Evolutionary conservation across 768 basidiomycete species (phyloP), one percentile per base, ranked within the genome.

Genomic region (Hirschioporus abietinus): DNA sequence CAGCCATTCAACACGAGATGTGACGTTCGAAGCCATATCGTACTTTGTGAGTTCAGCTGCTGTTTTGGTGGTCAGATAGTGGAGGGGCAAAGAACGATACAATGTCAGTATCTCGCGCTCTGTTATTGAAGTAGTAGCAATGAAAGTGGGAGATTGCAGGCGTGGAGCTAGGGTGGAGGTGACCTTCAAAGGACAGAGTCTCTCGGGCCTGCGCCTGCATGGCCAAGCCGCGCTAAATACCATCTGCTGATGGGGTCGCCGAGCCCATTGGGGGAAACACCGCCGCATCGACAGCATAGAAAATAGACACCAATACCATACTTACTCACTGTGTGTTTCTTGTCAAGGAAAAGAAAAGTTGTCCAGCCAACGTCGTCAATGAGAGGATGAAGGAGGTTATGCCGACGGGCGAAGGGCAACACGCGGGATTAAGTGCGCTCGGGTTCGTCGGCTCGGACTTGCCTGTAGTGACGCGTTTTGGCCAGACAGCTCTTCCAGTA

Each of bases 1-100:
- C 74, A 90, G 89, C 96, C 96, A 99, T 78, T 95, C 91, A 77
- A 98, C 88, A 77, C 95, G 94, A 70, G 91, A 91, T 23, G 24
- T 61, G 60, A 61, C 60, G 30, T 52, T 25, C 60, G 12, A 2
- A 15, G 60, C 60, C 25, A 61, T 34, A 52, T 52, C 42, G 7
- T 27, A 20, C 20, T 23, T 10, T 60, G 7, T 23, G 30, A 61
- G 12, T 61, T 24, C 23, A 23, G 42, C 10, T 18, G 24, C 7
- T 7, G 30, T 1, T 15, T 5, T 15, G 60, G 18, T 15, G 60
- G 10, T n/a, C n/a, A n/a, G n/a, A n/a, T 15, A 17, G 3, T 12
- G 60, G 17, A 61, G 60, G 60, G 30, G 30, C 2, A 15, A 61
- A 61, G 12, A 61, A 25, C 4, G 60, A 23, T 12, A 61, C 12